Conservation (phyloP, 1,139 yeast genomes). For the Taphrina betulina region DNA sequence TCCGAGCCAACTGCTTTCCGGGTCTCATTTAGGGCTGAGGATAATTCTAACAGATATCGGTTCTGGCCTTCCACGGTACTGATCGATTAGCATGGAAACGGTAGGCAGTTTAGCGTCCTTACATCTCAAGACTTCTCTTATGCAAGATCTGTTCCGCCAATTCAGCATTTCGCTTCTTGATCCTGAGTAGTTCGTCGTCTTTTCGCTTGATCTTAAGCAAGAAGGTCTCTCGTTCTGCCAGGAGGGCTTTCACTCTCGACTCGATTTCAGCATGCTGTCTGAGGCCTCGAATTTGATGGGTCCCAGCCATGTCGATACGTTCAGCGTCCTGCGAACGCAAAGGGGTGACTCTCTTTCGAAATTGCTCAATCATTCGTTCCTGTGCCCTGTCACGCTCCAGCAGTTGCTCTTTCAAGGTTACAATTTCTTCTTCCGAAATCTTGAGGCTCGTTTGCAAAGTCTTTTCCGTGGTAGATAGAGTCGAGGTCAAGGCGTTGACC, state of each 20-base stretch:
- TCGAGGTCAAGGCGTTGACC: slow-evolving; percentile 5
- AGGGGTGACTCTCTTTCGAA: neutral
- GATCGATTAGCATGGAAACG: too few species aligned
- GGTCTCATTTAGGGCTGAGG: slow-evolving; percentile 20
- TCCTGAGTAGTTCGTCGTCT: slow-evolving; percentile 8
- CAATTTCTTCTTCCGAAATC: slow-evolving; percentile 10
- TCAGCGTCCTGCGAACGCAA: neutral
- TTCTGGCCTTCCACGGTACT: slow-evolving; percentile 29
- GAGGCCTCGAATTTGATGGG: neutral
- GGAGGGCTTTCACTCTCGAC: neutral
- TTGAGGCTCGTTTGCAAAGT: neutral
- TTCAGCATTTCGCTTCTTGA: slow-evolving; percentile 18
- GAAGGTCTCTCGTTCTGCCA: neutral
- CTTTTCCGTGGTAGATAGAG: slow-evolving; percentile 1
- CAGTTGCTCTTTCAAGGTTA: neutral
- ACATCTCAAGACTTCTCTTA: slow-evolving; percentile 23
- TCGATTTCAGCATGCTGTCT: neutral
- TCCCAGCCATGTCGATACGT: neutral
- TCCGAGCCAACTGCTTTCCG: neutral
- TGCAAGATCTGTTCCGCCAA: slow-evolving; percentile 21
- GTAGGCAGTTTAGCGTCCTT: too few species aligned
- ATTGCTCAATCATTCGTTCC: neutral
- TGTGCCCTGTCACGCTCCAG: slow-evolving; percentile 3
- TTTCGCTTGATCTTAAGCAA: neutral
- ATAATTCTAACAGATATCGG: slow-evolving; percentile 17